Percentiles rank a stretch among this genome's conserved stretches.
Evolutionary conservation across 2,329 filamentous ascomycete species (phyloP).

Genomic region (Stagonosporopsis tanaceti): DNA sequence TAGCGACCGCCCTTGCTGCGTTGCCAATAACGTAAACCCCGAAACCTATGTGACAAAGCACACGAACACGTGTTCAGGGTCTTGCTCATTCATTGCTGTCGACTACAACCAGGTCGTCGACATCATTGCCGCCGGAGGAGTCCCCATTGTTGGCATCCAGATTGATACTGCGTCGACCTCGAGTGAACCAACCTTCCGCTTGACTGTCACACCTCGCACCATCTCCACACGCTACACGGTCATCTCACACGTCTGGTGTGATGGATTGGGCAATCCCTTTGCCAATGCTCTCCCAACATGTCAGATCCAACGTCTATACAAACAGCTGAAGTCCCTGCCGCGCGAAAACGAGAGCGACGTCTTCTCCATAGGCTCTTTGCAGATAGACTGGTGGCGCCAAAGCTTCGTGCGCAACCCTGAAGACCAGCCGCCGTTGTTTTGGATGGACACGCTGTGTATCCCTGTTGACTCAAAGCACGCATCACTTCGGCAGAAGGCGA

Average conservation of each 20-base stretch:
- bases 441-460: slow-evolving; percentile 31
- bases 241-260: slow-evolving; percentile 24
- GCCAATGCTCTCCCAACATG: slow-evolving; percentile 20
- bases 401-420: slow-evolving; percentile 1
- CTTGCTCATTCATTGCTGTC: not conserved
- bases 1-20: not conserved
- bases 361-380: slow-evolving; percentile 6
- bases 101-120: slow-evolving; percentile 4
- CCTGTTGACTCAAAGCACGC: slow-evolving; percentile 13
- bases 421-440: slow-evolving; percentile 16
- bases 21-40: slow-evolving; percentile 7
- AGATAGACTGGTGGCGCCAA: slow-evolving; percentile 14
- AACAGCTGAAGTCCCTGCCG: slow-evolving; percentile 4
- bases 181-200: not conserved
- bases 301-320: slow-evolving; percentile 13
- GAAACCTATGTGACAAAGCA: not conserved
- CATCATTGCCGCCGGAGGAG: slow-evolving; percentile 10
- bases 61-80: not conserved
- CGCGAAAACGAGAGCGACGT: slow-evolving; percentile 10
- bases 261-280: slow-evolving; percentile 21
- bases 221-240: slow-evolving; percentile 17
- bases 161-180: not conserved
- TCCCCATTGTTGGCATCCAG: slow-evolving; percentile 15
- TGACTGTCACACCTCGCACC: slow-evolving; percentile 3
- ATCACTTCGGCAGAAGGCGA: slow-evolving; percentile 4